Conservation (phyloP, 352 stramenopile species). For the Phytopythium vexans region DNA sequence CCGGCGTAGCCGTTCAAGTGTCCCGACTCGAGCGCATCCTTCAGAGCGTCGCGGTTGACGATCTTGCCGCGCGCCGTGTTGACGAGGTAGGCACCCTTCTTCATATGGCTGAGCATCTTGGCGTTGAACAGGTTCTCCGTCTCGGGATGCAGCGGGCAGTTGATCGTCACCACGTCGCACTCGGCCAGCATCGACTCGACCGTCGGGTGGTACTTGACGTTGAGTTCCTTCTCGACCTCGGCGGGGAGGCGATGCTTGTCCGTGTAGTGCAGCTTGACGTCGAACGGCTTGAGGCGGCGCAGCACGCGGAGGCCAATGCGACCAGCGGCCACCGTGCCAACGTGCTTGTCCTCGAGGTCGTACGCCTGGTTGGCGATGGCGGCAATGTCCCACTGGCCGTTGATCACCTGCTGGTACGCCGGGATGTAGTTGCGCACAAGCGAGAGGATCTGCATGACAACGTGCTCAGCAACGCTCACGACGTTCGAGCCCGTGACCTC, state of each 20-base stretch:
- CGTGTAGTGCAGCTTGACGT: slow-evolving; percentile 47
- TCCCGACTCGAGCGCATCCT: slow-evolving; percentile 23
- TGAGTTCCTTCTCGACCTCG: slow-evolving; percentile 42
- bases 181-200: slow-evolving; percentile 40
- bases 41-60: slow-evolving; percentile 58
- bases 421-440: slow-evolving; percentile 51
- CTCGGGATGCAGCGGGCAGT: slow-evolving; percentile 62
- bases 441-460: slow-evolving; percentile 44
- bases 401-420: slow-evolving; percentile 32
- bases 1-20: slow-evolving; percentile 20
- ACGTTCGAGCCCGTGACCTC: slow-evolving; percentile 45
- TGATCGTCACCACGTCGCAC: slow-evolving; percentile 76
- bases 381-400: slow-evolving; percentile 42
- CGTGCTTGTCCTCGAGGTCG: slow-evolving; percentile 42
- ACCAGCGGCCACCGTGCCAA: slow-evolving; percentile 33
- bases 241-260: slow-evolving; percentile 34
- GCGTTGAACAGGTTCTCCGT: slow-evolving; percentile 71
- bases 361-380: slow-evolving; percentile 26
- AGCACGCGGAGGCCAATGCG: slow-evolving; percentile 38
- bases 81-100: slow-evolving; percentile 64
- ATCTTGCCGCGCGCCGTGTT: slow-evolving; percentile 84
- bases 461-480: slow-evolving; percentile 40
- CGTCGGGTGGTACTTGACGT: slow-evolving; percentile 26
- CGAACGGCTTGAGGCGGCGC: slow-evolving; percentile 34
- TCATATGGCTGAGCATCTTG: slow-evolving; percentile 58